Evolutionary conservation across 2,329 filamentous ascomycete genomes (phyloP), one percentile per base, ranked within the genome.

Genomic region (Zasmidium citrigriseum): DNA sequence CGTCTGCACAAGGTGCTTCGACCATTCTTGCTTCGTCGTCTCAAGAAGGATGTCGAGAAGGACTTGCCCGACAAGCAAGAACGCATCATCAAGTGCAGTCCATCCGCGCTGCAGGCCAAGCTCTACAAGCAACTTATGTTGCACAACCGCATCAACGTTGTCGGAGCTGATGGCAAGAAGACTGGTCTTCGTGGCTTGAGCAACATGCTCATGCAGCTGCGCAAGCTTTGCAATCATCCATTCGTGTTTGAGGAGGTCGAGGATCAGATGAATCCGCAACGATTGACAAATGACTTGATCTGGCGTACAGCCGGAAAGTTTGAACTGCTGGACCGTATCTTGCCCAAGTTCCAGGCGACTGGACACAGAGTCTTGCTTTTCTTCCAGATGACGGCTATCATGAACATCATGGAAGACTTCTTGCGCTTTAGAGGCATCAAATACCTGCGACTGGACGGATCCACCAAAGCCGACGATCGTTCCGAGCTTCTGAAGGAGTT

Each of bases 381-480:
- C 84, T 99, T 99, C 83, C 95, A 99, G 75, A 99, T 99, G 95
- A 99, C 95, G 3, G 93, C 96, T 62, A 99, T 99, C 73, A 99
- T 99, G 95, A 96, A 99, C 77, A 99, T 99, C 71, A 98, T 99
- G 95, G 95, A 99, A 69, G 95, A 99, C 74, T 99, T 96, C 74
- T 78, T 99, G 62, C 89, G 93, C 2, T 89, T 91, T 70, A 86
- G 91, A 64, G 89, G 88, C 48, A 82, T 96, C 66, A 83, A 89
- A 70, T 99, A 96, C 73, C 83, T 99, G 65, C 92, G 95, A 73
- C 82, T 99, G 59, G 95, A 99, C 71, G 95, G 95, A 80, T 95
- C 92, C 0, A 99, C 95, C 47, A 99, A 99, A 75, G 93, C 95
- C 1, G 95, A 99, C 71, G 95, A 99, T 76, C 91, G 95, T 65